A percentile compares a stretch with the other conserved stretches of the same genome.
phyloP scores from a whole-genome alignment of 768 basidiomycete genomes.

The Hebeloma cylindrosporum region DNA sequence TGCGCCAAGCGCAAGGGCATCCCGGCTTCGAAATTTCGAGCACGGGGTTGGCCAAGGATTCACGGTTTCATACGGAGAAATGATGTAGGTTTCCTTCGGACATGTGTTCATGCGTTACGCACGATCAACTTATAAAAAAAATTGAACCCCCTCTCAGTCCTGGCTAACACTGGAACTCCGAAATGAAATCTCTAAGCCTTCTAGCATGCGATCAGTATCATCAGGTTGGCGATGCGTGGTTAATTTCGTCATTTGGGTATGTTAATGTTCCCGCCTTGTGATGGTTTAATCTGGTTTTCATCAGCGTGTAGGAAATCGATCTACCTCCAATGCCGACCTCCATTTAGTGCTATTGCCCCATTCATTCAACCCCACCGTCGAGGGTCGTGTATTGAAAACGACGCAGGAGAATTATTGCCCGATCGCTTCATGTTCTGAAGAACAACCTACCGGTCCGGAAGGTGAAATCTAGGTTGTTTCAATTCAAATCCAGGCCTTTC shows the following conservation, averaged over 20 bases:
- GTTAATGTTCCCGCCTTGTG: too few species aligned
- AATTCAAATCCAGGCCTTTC: slow-evolving; percentile 7
- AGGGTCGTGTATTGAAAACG: too few species aligned
- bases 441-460: slow-evolving; percentile 4
- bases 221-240: too few species aligned
- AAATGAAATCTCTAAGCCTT: too few species aligned
- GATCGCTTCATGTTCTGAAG: too few species aligned
- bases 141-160: too few species aligned
- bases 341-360: slow-evolving; percentile 10
- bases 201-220: too few species aligned
- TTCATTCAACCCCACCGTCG: slow-evolving; percentile 2
- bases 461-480: slow-evolving; percentile 4
- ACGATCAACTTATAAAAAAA: too few species aligned
- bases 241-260: too few species aligned
- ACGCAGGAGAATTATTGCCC: too few species aligned
- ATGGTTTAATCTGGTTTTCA: background rate
- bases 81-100: background rate
- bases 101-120: background rate
- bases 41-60: background rate
- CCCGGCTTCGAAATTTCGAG: slow-evolving; percentile 5
- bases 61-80: slow-evolving; percentile 15
- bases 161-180: too few species aligned
- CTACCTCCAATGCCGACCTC: slow-evolving; percentile 9
- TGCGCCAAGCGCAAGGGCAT: slow-evolving; percentile 4
- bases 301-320: slow-evolving; percentile 10